phyloP scores from a whole-genome alignment of 495 filamentous ascomycete species.

The Xeromyces bisporus region DNA sequence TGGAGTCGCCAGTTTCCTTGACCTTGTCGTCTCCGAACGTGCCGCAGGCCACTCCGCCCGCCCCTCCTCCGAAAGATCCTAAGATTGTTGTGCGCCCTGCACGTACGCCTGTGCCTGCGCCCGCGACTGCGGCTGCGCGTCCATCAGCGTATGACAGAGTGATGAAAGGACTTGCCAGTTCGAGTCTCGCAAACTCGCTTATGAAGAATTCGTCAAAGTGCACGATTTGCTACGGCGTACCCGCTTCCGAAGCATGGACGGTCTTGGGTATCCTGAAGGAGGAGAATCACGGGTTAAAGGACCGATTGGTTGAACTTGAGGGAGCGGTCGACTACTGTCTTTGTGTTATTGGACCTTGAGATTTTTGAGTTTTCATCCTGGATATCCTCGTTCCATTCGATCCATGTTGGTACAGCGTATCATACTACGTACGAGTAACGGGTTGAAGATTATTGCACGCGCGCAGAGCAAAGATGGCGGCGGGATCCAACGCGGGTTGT shows the following conservation, averaged over 20 bases:
- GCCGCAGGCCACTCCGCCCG: conserved; percentile 17
- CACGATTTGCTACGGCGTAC: conserved; percentile 41
- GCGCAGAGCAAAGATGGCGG: no score
- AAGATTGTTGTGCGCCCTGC: conserved; percentile 4
- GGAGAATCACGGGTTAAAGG: conserved; percentile 57
- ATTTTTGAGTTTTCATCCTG: no score
- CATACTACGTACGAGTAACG: no score
- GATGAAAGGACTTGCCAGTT: conserved; percentile 23
- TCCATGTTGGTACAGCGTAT: no score
- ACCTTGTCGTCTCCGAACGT: conserved; percentile 24
- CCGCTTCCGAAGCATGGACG: conserved; percentile 52
- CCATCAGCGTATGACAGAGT: conserved; percentile 26
- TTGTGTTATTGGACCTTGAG: conserved; percentile 37
- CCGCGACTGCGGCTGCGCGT: conserved; percentile 10
- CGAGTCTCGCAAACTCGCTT: conserved; percentile 20
- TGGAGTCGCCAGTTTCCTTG: conserved; percentile 30
- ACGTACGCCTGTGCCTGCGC: conserved; percentile 2
- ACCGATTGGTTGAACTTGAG: conserved; percentile 48
- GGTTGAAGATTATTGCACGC: no score
- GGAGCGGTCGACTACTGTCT: conserved; percentile 53
- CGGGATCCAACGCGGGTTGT: no score
- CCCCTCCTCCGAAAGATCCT: conserved; percentile 8
- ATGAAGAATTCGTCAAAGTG: conserved; percentile 27
- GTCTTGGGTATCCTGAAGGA: conserved; percentile 51
- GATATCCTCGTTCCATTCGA: no score